Base-by-base conservation (phyloP, 169 alveolate genomes). In the Plasmodium reichenowi region DNA sequence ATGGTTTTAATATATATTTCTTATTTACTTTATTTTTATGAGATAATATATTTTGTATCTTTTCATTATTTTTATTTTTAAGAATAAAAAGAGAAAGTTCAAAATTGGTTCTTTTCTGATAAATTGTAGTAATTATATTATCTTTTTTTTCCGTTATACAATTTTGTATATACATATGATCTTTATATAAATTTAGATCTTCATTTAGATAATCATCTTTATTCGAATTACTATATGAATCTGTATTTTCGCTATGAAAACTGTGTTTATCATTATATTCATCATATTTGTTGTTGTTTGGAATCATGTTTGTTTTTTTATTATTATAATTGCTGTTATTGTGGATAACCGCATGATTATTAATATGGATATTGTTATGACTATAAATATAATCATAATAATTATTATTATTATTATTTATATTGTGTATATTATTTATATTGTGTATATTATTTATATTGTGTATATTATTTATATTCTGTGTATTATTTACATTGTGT, bases 1-100 rank as follows among this genome's bases (percentile, higher is more conserved):
- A 43, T 64, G 89, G 89, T 32, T 78, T 78, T 58, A 78, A 17
- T 3, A 78, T 32, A 45, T 78, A 78, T 58, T 56, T 64, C 15
- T 64, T 76, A 12, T 59, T 59, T 8, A 15, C 15, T 59, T 78
- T 59, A 22, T 50, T 50, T 8, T 52, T 78, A 2, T 45, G 26
- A n/a, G 17, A 20, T 54, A 74, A 50, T 4, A 58, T 22, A 13
- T 63, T 78, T 32, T 78, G 71, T 20, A 78, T 64, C 6, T 29
- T 66, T 50, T 78, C 70, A 1, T 78, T 71, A 26, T 59, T 64
- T 50, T 26, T 47, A 17, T 66, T 78, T 52, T 64, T 78, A 8
- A 78, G 9, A 43, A 78, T 12, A 52, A 78, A 78, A 50, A 78
- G 26, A 20, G 89, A 78, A 0, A 66, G 15, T n/a, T 78, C 59